These are phyloP conservation scores for Alectoria sarmentosa DNA, from an alignment of 495 filamentous ascomycete species.

Conservation along the genomic window DNA sequence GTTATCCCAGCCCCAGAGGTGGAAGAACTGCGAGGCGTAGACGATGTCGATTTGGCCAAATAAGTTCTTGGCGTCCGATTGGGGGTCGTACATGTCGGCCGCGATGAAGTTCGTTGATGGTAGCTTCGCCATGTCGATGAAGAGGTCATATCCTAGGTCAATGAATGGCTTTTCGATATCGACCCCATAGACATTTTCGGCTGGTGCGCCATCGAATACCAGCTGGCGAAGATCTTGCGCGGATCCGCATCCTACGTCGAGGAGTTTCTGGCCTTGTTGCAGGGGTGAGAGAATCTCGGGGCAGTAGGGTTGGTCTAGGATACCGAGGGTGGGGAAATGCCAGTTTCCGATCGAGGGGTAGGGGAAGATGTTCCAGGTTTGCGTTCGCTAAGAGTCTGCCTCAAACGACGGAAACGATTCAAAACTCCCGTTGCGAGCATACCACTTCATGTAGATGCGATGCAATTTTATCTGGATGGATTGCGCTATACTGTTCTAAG, in stretches of 20 bases:
- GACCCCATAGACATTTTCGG: slow-evolving; percentile 37
- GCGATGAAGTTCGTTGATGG: slow-evolving; percentile 14
- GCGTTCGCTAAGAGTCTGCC: too few relatives aligned
- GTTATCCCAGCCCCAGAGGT: slow-evolving; percentile 48
- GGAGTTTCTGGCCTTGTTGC: slow-evolving; percentile 28
- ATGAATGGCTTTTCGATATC: slow-evolving; percentile 44
- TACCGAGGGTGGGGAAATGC: slow-evolving; percentile 42
- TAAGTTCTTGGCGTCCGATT: slow-evolving; percentile 29
- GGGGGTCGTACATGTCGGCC: slow-evolving; percentile 41
- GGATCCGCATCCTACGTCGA: slow-evolving; percentile 45
- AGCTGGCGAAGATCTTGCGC: slow-evolving; percentile 42
- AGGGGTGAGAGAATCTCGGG: slow-evolving; percentile 37
- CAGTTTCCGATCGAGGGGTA: slow-evolving; percentile 49
- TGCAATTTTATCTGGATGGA: background rate
- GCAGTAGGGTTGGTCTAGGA: slow-evolving; percentile 31
- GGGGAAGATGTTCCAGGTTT: too few relatives aligned
- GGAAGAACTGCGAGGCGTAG: slow-evolving; percentile 50
- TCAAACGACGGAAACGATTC: too few relatives aligned
- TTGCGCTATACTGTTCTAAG: background rate
- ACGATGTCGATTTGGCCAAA: slow-evolving; percentile 48
- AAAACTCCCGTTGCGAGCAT: too few relatives aligned
- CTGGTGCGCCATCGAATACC: slow-evolving; percentile 37
- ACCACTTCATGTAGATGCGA: background rate
- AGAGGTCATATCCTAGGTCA: slow-evolving; percentile 46
- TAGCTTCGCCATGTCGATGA: slow-evolving; percentile 36